Evolutionary conservation across 345 rosid genomes (phyloP), one percentile per base, ranked within the genome.

Genomic region (Acer saccharum): DNA sequence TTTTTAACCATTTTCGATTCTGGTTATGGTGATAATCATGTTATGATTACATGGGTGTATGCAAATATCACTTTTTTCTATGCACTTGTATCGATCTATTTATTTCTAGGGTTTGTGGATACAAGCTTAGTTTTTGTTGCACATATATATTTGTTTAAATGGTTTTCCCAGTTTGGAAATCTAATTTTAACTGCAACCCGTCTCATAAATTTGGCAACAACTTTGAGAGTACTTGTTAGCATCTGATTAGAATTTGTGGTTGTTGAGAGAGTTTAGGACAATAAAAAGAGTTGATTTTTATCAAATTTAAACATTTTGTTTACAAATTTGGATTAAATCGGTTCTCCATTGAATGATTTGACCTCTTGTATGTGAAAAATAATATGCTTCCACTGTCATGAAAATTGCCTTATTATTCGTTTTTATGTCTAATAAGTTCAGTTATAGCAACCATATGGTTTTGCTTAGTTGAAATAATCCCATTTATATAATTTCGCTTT

Each of bases 111-210:
- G 63, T 65, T 66, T 75, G 0, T 39, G 13, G 20, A 12, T 20
- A 55, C 66, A 32, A 18, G 16, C 29, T 72, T 20, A 14, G 13
- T 5, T 69, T 10, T 11, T 14, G 35, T 18, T 54, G 63, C 14
- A 35, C 5, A 35, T 4, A 35, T 35, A 4, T 35, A 35, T 67
- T 41, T 67, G 13, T 6, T 61, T 2, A 18, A 46, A 43, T 6
- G 20, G 1, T 7, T 74, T 74, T 64, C 61, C 46, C 64, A 29
- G n/a, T 21, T 29, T 21, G 69, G 41, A 73, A 73, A 62, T 72
- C 41, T 62, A 23, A 39, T 58, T 57, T 73, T 43, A 39, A 1
- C 27, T 23, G 3, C 23, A 44, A 6, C 21, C 23, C 41, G 12
- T 35, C 13, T 72, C 54, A 58, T 57, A 18, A 17, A 8, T 57